Conservation (phyloP, 768 basidiomycete species). For the Cyathus striatus region DNA sequence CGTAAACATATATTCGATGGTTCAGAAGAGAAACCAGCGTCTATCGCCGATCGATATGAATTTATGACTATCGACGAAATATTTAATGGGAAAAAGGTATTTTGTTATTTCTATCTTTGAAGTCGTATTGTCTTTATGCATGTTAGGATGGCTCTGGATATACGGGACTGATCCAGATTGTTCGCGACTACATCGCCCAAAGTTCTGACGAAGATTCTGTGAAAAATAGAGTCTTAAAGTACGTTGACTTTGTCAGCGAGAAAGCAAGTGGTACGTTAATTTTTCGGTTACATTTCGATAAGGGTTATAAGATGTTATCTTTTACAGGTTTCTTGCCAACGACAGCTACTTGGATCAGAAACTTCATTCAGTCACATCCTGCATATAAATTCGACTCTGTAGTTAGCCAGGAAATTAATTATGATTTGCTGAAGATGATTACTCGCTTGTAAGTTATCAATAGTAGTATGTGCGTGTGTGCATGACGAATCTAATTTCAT, state of each 20-base stretch:
- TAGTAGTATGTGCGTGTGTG: too few relatives aligned
- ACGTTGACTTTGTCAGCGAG: slow-evolving; percentile 1
- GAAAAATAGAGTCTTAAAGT: not conserved
- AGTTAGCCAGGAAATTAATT: slow-evolving; percentile 5
- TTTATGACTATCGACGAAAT: slow-evolving; percentile 6
- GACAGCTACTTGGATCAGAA: slow-evolving; percentile 7
- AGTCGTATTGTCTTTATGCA: not conserved
- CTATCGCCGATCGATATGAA: slow-evolving; percentile 1
- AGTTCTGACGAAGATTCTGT: not conserved
- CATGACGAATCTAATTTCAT: too few relatives aligned
- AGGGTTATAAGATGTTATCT: not conserved
- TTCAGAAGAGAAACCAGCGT: not conserved
- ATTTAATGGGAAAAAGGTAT: slow-evolving; percentile 3
- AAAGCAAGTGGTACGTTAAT: slow-evolving; percentile 4
- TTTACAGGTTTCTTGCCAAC: slow-evolving; percentile 4
- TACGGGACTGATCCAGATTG: slow-evolving; percentile 2
- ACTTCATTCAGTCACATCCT: slow-evolving; percentile 7
- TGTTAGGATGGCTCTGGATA: not conserved
- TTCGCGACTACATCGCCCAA: not conserved
- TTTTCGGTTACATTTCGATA: not conserved
- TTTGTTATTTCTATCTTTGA: not conserved
- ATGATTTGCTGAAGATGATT: slow-evolving; percentile 4
- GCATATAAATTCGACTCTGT: slow-evolving; percentile 5
- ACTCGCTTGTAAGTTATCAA: slow-evolving; percentile 3
- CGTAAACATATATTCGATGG: slow-evolving; percentile 1